Base-by-base conservation (phyloP, 331 rosid species). In the Spiraea crenata region DNA sequence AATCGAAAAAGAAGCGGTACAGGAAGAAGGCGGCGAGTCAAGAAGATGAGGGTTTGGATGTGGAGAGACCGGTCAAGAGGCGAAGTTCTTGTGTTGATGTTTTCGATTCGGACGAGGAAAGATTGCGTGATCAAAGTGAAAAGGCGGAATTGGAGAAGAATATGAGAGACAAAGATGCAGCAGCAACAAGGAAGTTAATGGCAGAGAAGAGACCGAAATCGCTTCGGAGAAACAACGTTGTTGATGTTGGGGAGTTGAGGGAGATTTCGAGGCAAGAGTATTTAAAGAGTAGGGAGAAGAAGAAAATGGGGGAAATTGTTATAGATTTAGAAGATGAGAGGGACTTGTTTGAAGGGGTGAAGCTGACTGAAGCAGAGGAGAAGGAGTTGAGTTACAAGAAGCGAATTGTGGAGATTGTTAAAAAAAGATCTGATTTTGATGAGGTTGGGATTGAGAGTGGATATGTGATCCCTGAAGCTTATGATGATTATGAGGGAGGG, bases 31-130 rank as follows among this genome's bases (percentile, higher is more conserved):
- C 48, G 44, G 89, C 82, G 69, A 67, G 61, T 81, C 82, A 81
- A 52, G 85, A 74, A 12, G 96, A 90, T 47, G 89, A 85, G 39
- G 90, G 82, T 46, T 84, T 63, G 74, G 85, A 82, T 78, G 85
- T 63, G 63, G 77, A 82, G 73, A 82, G 89, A 51, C 85, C 25
- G 41, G 97, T 84, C 62, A 88, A 80, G 82, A 82, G 88, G 78
- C 82, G 74, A 60, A 81, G 79, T 54, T 73, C 79, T 25, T 5
- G 39, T 9, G 82, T 81, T 45, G 76, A 74, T 81, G 80, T 80
- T 70, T 89, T 92, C 6, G 95, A 86, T 90, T 89, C 90, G 12
- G 97, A 85, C 47, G 98, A 92, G 74, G 98, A 90, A 70, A 85
- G 82, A 59, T 54, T 87, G 78, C 95, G 84, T 63, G 98, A 88